Conservation (phyloP, 2,329 filamentous ascomycete species). For the Talaromyces sp. region DNA sequence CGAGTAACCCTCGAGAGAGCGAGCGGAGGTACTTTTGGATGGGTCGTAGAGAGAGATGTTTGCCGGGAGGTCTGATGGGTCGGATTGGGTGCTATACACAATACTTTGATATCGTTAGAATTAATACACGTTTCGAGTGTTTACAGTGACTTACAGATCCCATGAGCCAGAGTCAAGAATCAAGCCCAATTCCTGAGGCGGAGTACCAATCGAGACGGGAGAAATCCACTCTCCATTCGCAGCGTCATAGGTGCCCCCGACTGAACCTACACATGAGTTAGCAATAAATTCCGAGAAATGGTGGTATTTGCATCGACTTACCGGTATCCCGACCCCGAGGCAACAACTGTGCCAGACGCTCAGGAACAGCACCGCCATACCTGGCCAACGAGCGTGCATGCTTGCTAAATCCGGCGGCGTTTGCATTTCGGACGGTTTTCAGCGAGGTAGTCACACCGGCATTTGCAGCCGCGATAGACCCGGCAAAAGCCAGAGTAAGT, state of each 20-base stretch:
- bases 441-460: conserved; percentile 10
- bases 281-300: background rate
- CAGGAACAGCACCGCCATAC: conserved; percentile 5
- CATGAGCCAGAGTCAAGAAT: conserved; percentile 74
- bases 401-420: background rate
- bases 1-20: conserved; percentile 47
- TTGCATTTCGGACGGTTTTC: conserved; percentile 4
- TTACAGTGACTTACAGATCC: conserved; percentile 53
- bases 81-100: conserved; percentile 68
- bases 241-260: conserved; percentile 3
- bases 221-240: conserved; percentile 11
- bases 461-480: conserved; percentile 6
- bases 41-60: conserved; percentile 58
- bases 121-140: background rate
- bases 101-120: conserved; percentile 54
- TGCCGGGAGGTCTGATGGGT: conserved; percentile 41
- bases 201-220: conserved; percentile 2
- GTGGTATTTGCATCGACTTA: background rate
- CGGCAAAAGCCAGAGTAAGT: conserved; percentile 2
- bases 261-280: background rate
- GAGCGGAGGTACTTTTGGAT: conserved; percentile 50
- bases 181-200: conserved; percentile 50
- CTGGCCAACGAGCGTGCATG: conserved; percentile 6
- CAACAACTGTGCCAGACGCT: background rate
- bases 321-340: background rate